These are phyloP conservation scores for Seiridium unicorne DNA, from an alignment of 2,329 filamentous ascomycete species.

Conservation along the genomic window DNA sequence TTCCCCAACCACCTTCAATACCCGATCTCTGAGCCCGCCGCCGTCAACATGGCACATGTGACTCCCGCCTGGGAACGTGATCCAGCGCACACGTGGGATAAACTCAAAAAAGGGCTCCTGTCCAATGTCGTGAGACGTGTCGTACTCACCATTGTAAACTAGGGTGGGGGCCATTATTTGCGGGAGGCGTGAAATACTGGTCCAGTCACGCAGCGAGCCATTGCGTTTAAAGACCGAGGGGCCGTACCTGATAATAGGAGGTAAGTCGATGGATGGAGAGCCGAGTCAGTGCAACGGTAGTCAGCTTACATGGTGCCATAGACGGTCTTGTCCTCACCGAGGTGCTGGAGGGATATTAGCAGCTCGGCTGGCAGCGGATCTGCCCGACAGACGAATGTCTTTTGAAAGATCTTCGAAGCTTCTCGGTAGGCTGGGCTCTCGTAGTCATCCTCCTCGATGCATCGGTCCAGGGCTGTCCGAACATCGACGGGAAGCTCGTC, in stretches of 20 bases:
- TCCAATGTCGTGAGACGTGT: slow-evolving; percentile 21
- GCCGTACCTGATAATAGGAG: slow-evolving; percentile 14
- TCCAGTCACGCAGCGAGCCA: slow-evolving; percentile 17
- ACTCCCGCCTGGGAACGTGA: slow-evolving; percentile 15
- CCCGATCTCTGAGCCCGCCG: not conserved
- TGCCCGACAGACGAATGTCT: not conserved
- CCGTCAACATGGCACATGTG: slow-evolving; percentile 16
- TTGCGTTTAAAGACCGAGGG: slow-evolving; percentile 13
- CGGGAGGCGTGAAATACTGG: slow-evolving; percentile 15
- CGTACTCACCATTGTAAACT: slow-evolving; percentile 23
- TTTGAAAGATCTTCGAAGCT: not conserved
- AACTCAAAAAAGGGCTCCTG: slow-evolving; percentile 22
- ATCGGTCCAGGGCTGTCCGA: not conserved
- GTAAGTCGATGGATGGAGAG: not conserved
- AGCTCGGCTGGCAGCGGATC: not conserved
- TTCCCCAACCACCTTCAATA: not conserved
- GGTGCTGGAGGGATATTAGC: not conserved
- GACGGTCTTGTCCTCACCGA: not conserved
- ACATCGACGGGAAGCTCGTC: not conserved
- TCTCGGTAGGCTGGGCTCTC: not conserved
- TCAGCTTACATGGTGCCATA: not conserved
- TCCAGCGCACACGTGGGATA: slow-evolving; percentile 20
- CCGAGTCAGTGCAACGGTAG: not conserved
- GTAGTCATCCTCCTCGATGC: not conserved
- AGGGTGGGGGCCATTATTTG: slow-evolving; percentile 13